Evolutionary conservation across 2,329 filamentous ascomycete species (phyloP).

Genomic region (Metarhizium robertsii): DNA sequence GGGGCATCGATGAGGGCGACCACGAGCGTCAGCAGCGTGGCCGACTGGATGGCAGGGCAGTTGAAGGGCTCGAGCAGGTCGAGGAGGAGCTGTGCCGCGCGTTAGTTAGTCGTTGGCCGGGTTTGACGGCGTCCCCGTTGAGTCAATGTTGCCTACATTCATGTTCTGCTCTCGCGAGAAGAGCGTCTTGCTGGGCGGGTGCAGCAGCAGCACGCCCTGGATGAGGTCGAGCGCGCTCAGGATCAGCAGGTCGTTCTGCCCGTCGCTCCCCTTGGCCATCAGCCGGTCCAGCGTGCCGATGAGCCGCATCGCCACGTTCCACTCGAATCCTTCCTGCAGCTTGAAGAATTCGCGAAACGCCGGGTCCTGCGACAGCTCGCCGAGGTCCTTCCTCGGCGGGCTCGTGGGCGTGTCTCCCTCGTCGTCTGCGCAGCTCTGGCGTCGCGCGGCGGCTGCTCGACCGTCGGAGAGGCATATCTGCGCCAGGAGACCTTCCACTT

Average conservation of each 20-base stretch:
- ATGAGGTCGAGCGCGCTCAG: conserved; percentile 80
- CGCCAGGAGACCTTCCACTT: conserved; percentile 87
- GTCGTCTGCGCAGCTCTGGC: not conserved
- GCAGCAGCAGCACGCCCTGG: conserved; percentile 78
- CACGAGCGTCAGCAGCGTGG: conserved; percentile 82
- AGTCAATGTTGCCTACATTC: conserved; percentile 58
- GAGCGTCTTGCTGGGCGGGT: conserved; percentile 78
- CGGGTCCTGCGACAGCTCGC: conserved; percentile 67
- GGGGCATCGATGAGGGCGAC: conserved; percentile 81
- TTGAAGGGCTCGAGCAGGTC: conserved; percentile 90
- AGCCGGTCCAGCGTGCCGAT: conserved; percentile 79
- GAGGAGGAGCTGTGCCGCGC: conserved; percentile 58
- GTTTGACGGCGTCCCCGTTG: not conserved
- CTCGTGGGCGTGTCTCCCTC: conserved; percentile 14
- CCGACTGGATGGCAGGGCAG: conserved; percentile 83
- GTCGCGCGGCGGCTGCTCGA: no score
- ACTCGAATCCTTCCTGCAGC: conserved; percentile 93
- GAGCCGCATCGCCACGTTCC: conserved; percentile 85
- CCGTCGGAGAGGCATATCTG: conserved; percentile 75
- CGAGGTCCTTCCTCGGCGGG: conserved; percentile 50
- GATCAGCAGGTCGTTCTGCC: conserved; percentile 80
- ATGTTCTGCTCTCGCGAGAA: conserved; percentile 89
- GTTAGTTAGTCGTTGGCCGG: not conserved
- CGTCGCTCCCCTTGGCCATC: conserved; percentile 71
- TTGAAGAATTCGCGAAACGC: conserved; percentile 96